phyloP scores from a whole-genome alignment of 768 basidiomycete genomes.

The Pleurotus tuber-regium region DNA sequence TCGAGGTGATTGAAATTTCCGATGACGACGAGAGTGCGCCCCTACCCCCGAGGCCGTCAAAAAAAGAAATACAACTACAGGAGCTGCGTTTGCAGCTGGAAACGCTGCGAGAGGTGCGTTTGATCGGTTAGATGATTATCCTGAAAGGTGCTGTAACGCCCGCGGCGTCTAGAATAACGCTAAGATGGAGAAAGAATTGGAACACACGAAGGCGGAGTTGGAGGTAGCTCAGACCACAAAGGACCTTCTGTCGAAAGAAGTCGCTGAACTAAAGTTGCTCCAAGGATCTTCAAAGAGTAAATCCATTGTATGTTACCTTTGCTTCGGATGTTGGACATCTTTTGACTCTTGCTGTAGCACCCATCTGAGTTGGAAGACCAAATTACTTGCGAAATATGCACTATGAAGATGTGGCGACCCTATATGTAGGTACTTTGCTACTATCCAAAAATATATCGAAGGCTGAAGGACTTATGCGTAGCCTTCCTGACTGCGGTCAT shows the following conservation, averaged over 20 bases:
- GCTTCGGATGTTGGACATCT: background rate
- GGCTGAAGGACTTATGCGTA: conserved; percentile 19
- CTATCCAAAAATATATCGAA: background rate
- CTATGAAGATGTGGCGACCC: conserved; percentile 61
- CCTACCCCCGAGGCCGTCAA: conserved; percentile 11
- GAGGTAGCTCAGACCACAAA: background rate
- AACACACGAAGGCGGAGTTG: conserved; percentile 8
- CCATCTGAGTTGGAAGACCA: conserved; percentile 48
- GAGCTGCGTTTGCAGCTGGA: conserved; percentile 40
- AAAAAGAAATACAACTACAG: conserved; percentile 22
- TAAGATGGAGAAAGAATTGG: conserved; percentile 17
- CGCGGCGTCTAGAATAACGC: background rate
- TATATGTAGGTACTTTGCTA: conserved; percentile 46
- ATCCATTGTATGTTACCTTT: background rate
- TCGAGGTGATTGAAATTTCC: conserved; percentile 32
- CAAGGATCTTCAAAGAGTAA: conserved; percentile 16
- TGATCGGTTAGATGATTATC: too few relatives aligned
- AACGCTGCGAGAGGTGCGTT: conserved; percentile 41
- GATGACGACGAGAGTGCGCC: conserved; percentile 40
- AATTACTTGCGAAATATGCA: conserved; percentile 65
- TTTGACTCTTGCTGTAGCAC: conserved; percentile 27
- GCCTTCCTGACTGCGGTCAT: conserved; percentile 67
- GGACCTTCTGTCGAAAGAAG: conserved; percentile 20
- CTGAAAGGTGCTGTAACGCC: too few relatives aligned
- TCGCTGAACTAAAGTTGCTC: conserved; percentile 23